These are phyloP conservation scores for Penicillium verhagenii DNA, from an alignment of 495 filamentous ascomycete genomes.

Conservation along the genomic window DNA sequence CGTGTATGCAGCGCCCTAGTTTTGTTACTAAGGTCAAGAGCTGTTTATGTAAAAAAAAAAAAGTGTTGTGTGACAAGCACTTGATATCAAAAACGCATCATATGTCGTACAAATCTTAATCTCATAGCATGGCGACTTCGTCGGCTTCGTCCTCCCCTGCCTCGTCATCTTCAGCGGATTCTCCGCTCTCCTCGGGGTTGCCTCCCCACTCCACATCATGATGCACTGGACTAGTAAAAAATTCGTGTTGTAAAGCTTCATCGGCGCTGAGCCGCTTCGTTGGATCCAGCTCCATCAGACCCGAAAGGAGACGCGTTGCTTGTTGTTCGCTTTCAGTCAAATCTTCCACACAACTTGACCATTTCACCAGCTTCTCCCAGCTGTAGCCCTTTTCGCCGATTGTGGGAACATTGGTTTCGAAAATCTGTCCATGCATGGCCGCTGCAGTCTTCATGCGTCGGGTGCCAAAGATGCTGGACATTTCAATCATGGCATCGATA, in stretches of 20 bases:
- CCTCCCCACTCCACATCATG: constrained; percentile 51
- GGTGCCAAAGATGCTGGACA: constrained; percentile 90
- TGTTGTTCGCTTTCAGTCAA: constrained; percentile 49
- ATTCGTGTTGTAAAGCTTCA: constrained; percentile 60
- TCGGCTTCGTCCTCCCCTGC: constrained; percentile 40
- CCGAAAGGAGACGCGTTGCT: constrained; percentile 59
- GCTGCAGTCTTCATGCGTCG: constrained; percentile 79
- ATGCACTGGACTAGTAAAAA: constrained; percentile 55
- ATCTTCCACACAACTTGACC: constrained; percentile 65
- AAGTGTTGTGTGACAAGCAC: constrained; percentile 10
- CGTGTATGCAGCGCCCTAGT: no score
- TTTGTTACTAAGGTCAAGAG: no score
- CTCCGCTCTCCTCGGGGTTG: constrained; percentile 40
- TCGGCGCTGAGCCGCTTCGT: constrained; percentile 54
- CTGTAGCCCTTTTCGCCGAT: constrained; percentile 81
- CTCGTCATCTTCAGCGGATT: constrained; percentile 39
- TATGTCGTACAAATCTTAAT: constrained; percentile 27
- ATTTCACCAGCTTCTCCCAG: constrained; percentile 89
- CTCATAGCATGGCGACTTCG: constrained; percentile 46
- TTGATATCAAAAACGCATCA: constrained; percentile 22
- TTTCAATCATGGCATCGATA: constrained; percentile 94
- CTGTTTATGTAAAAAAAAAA: not conserved
- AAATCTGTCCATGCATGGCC: constrained; percentile 77
- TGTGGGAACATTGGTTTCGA: constrained; percentile 88
- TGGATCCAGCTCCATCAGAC: constrained; percentile 61